Percentiles rank a stretch among this genome's conserved stretches.
Conservation (phyloP, 2,329 filamentous ascomycete species). For the Neonectria coccinea region DNA sequence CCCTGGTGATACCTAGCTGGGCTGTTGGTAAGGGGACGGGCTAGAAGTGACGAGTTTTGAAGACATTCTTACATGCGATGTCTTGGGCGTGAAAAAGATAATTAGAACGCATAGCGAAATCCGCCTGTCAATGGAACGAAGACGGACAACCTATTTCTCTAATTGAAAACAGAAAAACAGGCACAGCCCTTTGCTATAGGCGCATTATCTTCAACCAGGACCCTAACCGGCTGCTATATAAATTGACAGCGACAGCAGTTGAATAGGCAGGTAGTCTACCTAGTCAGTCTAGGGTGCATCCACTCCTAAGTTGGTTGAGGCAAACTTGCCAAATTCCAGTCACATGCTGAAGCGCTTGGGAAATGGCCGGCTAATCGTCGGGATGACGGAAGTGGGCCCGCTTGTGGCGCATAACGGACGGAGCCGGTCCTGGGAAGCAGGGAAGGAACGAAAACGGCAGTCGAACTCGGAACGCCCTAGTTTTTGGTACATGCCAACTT, state of each 20-base stretch:
- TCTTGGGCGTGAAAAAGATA: neutral
- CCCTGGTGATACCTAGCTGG: neutral
- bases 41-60: neutral
- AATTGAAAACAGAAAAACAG: neutral
- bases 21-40: neutral
- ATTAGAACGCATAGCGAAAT: neutral
- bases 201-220: neutral
- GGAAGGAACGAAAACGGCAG: constrained; percentile 34
- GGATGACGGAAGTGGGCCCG: constrained; percentile 23
- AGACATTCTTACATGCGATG: neutral
- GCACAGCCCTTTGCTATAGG: neutral
- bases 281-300: constrained; percentile 11
- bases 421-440: constrained; percentile 25
- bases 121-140: neutral
- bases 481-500: constrained; percentile 47
- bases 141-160: neutral
- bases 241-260: neutral
- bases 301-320: neutral
- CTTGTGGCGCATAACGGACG: constrained; percentile 30
- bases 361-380: constrained; percentile 36
- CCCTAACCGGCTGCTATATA: neutral
- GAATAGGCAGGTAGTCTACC: neutral
- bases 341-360: constrained; percentile 21
- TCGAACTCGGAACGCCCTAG: constrained; percentile 37
- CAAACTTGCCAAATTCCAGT: constrained; percentile 1